Base-by-base conservation (phyloP, 495 filamentous ascomycete species). In the Neurospora sp. region DNA sequence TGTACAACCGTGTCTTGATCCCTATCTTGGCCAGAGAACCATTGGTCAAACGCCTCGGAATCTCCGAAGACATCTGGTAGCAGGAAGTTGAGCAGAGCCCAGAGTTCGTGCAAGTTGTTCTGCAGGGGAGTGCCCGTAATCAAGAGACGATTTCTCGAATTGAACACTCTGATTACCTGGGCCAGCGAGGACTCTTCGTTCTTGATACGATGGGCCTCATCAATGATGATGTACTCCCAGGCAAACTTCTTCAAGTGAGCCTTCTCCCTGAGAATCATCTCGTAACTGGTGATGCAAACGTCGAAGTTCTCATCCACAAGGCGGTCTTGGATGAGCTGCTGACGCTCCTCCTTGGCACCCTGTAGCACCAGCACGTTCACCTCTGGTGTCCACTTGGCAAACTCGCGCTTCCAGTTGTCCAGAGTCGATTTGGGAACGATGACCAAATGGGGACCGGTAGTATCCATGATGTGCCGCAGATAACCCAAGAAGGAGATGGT, bases 201-300 rank as follows among this genome's bases (percentile, higher is more conserved):
- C 83, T 99, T 99, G 85, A 99, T 98, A 27, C 96, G 93, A 80
- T 99, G 96, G 5, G 96, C 96, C 79, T 99, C 96, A 78, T 99
- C 96, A 71, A 99, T 97, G 80, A 99, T 97, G 81, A 99, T 98
- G 80, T 99, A 99, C 80, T 99, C 96, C 96, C 96, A 99, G 0
- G 96, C 94, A 78, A 98, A 96, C 81, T 98, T 98, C 84, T 96
- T 96, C 65, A 99, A 82, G 77, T 97, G 93, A 0, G 93, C 86
- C 83, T 99, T 98, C 79, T 99, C 96, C 53, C 96, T 89, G 3
- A 99, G 86, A 72, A 99, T 82, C 74, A 80, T 80, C 74, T 79
- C 78, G 74, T 81, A 82, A 68, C 81, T 81, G 71, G 80, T 82
- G 74, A 86, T 74, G 78, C 80, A 85, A 47, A 86, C 81, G 65